phyloP scores from a whole-genome alignment of 345 rosid genomes.

The Eucalyptus coolabah region DNA sequence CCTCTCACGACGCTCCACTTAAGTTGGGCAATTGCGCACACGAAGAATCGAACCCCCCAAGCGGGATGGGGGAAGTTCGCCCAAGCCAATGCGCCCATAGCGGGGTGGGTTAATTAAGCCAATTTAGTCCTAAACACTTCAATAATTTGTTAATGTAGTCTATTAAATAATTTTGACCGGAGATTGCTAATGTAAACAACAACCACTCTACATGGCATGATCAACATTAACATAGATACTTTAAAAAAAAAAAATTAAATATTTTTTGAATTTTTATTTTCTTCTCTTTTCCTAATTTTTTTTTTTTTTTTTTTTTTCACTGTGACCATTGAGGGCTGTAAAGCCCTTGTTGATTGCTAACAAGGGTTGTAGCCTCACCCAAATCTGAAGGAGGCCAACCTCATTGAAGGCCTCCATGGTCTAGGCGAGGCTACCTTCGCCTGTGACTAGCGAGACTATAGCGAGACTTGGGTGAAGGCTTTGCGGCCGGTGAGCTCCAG shows the following conservation, averaged over 20 bases:
- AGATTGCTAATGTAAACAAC: rapidly evolving
- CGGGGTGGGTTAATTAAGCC: too few species aligned
- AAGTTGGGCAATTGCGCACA: rapidly evolving
- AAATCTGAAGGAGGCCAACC: rapidly evolving
- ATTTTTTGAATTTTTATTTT: rapidly evolving
- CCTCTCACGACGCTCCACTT: rapidly evolving
- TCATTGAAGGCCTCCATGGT: rapidly evolving
- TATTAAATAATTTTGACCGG: rapidly evolving
- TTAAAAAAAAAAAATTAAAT: too few species aligned
- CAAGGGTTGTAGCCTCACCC: rapidly evolving
- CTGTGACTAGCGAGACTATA: rapidly evolving
- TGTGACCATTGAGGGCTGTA: rapidly evolving
- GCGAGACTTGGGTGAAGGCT: rapidly evolving
- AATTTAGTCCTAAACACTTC: neutral
- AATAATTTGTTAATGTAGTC: neutral
- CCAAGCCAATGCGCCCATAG: too few species aligned
- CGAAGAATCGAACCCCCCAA: too few species aligned
- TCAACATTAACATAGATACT: rapidly evolving
- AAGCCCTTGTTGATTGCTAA: rapidly evolving
- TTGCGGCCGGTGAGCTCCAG: rapidly evolving
- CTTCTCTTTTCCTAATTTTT: too few species aligned
- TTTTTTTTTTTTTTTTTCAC: rapidly evolving
- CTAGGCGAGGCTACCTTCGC: rapidly evolving
- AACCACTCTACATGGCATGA: rapidly evolving
- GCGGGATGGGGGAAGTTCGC: too few species aligned